A percentile compares a stretch with the other conserved stretches of the same genome.
Evolutionary conservation across 768 basidiomycete genomes (phyloP).

Genomic region (Suillus tomentosus): DNA sequence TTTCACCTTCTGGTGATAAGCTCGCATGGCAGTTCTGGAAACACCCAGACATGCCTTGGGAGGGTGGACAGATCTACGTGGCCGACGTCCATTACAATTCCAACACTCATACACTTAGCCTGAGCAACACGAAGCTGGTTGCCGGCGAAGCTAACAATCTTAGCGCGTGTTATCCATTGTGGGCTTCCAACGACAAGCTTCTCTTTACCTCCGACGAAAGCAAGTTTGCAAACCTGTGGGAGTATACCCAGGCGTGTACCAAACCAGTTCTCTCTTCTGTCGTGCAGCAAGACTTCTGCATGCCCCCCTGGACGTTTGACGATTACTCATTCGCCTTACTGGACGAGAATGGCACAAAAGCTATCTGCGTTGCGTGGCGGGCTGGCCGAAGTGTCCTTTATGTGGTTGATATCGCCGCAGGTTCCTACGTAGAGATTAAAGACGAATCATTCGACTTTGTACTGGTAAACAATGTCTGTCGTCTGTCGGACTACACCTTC

Average conservation of each 20-base stretch:
- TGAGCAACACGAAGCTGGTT: slow-evolving; percentile 43
- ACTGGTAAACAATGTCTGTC: neutral
- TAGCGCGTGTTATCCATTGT: slow-evolving; percentile 36
- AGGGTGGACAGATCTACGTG: slow-evolving; percentile 53
- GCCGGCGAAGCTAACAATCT: slow-evolving; percentile 54
- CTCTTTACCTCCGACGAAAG: slow-evolving; percentile 60
- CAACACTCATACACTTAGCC: slow-evolving; percentile 25
- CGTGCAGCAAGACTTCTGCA: slow-evolving; percentile 27
- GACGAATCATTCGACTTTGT: slow-evolving; percentile 6
- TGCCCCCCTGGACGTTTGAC: slow-evolving; percentile 22
- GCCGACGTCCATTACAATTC: slow-evolving; percentile 40
- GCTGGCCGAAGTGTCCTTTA: slow-evolving; percentile 36
- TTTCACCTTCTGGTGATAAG: slow-evolving; percentile 55
- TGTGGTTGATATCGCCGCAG: slow-evolving; percentile 24
- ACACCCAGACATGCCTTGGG: slow-evolving; percentile 71
- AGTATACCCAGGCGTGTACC: slow-evolving; percentile 22
- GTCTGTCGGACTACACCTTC: slow-evolving; percentile 1
- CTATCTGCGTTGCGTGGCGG: slow-evolving; percentile 33
- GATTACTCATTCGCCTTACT: slow-evolving; percentile 25
- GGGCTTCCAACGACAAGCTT: slow-evolving; percentile 49
- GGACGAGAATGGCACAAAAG: slow-evolving; percentile 23
- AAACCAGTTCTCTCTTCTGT: slow-evolving; percentile 34
- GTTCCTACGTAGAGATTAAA: slow-evolving; percentile 11
- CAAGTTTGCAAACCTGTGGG: slow-evolving; percentile 55
- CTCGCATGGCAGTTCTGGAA: slow-evolving; percentile 66